Base-by-base conservation (phyloP, 805 yeast genomes). In the Metschnikowia peoriensis region DNA sequence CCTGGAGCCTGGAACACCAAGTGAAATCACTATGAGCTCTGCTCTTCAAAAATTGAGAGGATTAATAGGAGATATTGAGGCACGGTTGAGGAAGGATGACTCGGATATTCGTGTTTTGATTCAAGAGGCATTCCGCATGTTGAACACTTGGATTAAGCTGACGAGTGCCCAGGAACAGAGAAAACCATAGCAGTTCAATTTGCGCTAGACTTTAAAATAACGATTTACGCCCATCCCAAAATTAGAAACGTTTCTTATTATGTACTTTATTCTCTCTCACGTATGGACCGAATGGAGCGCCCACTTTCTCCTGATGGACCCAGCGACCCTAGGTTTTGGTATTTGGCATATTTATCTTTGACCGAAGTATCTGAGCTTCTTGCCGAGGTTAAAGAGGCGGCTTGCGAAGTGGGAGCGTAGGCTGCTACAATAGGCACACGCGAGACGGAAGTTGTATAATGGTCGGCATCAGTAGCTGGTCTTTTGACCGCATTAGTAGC, bases 21-120 rank as follows among this genome's bases (percentile, higher is more conserved):
- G 35, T 11, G 6, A 41, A 7, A 40, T 38, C 8, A 53, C 44
- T 11, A 52, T 54, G 50, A 41, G 38, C n/a, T 28, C 37, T 16
- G 56, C 60, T 2, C 49, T 66, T 28, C 44, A 35, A 8, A 58
- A 56, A 43, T 49, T 71, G 29, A 60, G 62, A 37, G 71, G 70
- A 0, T 64, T 73, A 41, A 67, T 73, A 17, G 76, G 75, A 8
- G 76, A 73, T 59, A 62, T 71, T 7, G 58, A 62, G 4, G 52
- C 63, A 14, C 63, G 76, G n/a, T 50, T 74, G 35, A 58, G 63
- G 14, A 63, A 66, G 38, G 77, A 73, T 49, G 63, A 64, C n/a
- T 39, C 39, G 7, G 76, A 72, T 41, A 53, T 72, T 15, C 48
- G 56, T 6, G 48, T 38, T 12, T 56, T 62, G 43, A 53, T 64